These are phyloP conservation scores for Lasiosphaeris hirsuta DNA, from an alignment of 495 filamentous ascomycete species.

Conservation along the genomic window DNA sequence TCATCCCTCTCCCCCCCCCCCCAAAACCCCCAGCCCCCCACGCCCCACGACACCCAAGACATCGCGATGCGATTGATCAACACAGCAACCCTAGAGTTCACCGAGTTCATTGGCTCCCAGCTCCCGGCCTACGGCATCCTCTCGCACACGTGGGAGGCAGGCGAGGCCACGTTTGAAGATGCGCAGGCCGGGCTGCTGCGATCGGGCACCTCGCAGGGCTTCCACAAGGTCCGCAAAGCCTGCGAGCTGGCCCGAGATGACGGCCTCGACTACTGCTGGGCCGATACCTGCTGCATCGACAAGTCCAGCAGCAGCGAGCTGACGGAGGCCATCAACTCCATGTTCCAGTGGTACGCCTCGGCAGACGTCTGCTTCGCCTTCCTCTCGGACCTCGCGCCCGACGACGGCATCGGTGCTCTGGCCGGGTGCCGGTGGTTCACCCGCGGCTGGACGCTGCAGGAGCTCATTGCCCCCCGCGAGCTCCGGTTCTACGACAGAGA, in stretches of 20 bases:
- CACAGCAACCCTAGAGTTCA: conserved; percentile 18
- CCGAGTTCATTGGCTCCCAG: conserved; percentile 24
- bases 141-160: conserved; percentile 36
- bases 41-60: too few relatives aligned
- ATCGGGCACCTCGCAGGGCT: not conserved
- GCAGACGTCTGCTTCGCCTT: conserved; percentile 30
- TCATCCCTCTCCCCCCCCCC: too few relatives aligned
- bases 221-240: conserved; percentile 25
- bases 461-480: not conserved
- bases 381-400: conserved; percentile 14
- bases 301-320: not conserved
- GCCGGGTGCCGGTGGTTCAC: conserved; percentile 1
- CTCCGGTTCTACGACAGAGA: not conserved
- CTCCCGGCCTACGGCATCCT: conserved; percentile 33
- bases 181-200: not conserved
- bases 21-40: too few relatives aligned
- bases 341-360: conserved; percentile 27
- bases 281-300: not conserved
- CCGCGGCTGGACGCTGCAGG: conserved; percentile 2
- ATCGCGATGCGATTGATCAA: conserved; percentile 40
- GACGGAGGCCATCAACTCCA: not conserved
- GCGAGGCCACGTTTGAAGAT: conserved; percentile 32
- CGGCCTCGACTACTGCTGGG: conserved; percentile 32
- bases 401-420: not conserved
- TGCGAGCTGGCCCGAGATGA: conserved; percentile 31